Conservation (phyloP, 495 filamentous ascomycete species). For the Astrocystis sublimbata region DNA sequence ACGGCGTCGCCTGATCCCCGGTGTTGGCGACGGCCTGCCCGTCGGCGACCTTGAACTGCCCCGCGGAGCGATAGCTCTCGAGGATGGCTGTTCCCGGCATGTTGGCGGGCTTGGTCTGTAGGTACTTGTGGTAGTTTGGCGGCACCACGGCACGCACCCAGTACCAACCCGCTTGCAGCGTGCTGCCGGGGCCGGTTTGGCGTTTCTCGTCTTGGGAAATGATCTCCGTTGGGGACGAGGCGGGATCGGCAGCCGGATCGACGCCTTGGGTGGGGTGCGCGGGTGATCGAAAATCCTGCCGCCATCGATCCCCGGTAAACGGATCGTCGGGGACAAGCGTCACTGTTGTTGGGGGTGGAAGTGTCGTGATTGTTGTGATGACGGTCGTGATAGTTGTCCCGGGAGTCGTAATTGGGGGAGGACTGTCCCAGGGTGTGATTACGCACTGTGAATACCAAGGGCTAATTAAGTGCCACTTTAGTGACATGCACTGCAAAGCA, state of each 20-base stretch:
- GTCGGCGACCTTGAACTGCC: conserved; percentile 58
- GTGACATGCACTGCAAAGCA: no score
- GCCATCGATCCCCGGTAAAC: not conserved
- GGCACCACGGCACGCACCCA: conserved; percentile 61
- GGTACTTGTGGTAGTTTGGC: conserved; percentile 65
- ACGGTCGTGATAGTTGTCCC: not conserved
- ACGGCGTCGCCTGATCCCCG: conserved; percentile 36
- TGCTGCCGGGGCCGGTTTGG: conserved; percentile 26
- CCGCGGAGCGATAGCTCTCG: conserved; percentile 55
- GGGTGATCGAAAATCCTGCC: not conserved
- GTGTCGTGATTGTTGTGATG: conserved; percentile 5
- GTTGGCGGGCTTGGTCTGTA: conserved; percentile 57
- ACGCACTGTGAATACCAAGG: conserved; percentile 11
- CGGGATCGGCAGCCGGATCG: not conserved
- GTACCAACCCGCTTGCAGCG: conserved; percentile 52
- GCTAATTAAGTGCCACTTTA: no score
- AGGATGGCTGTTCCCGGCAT: conserved; percentile 51
- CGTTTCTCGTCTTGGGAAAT: not conserved
- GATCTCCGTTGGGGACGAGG: no score
- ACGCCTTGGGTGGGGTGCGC: not conserved
- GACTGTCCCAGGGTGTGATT: conserved; percentile 8
- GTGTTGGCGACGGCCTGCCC: conserved; percentile 59
- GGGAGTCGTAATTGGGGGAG: not conserved
- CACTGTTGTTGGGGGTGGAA: not conserved
- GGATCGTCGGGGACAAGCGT: conserved; percentile 7